Evolutionary conservation across 768 basidiomycete genomes (phyloP), one percentile per base, ranked within the genome.

Genomic region (Pilatotrama ljubarskyi): DNA sequence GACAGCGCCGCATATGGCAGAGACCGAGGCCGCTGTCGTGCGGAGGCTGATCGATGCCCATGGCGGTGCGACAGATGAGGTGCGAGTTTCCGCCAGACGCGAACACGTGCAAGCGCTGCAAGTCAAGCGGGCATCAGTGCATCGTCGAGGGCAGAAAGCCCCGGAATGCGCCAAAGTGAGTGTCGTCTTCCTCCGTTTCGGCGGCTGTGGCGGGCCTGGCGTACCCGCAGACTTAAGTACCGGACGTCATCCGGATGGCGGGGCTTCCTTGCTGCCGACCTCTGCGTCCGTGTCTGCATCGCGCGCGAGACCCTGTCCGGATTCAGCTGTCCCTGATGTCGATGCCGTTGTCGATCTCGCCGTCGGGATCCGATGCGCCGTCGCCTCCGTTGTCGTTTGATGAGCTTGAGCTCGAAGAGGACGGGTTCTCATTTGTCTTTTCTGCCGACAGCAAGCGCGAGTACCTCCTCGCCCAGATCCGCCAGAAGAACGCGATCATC

Each of bases 401-500:
- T 20, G 26, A 58, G 17, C 54, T 61, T 5, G 46, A 40, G 22
- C 43, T 42, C 59, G 63, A 71, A 65, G 72, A 53, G 25, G 25
- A 49, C 32, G 62, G 58, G 43, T 54, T 61, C 62, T 60, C 51
- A 70, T 62, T 70, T 20, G 64, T 69, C 8, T 49, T 68, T 41
- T 68, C 73, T 62, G 64, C 53, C 46, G 75, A 72, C 66, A 94
- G 91, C 69, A 93, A 93, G 77, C 84, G 91, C 58, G 92, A 93
- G 68, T 92, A 92, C 69, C 78, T 94, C 17, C 82, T 93, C 24
- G 89, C 90, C 5, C 90, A 93, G 70, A 87, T 94, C 63, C 82
- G 87, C 54, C 91, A 94, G 75, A 94, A 94, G 76, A 91, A 94
- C 75, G 79, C 84, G 18, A 88, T 93, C 65, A 93, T 94, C 65